Evolutionary conservation across 768 basidiomycete genomes (phyloP).

Genomic region (Suillus americanus): DNA sequence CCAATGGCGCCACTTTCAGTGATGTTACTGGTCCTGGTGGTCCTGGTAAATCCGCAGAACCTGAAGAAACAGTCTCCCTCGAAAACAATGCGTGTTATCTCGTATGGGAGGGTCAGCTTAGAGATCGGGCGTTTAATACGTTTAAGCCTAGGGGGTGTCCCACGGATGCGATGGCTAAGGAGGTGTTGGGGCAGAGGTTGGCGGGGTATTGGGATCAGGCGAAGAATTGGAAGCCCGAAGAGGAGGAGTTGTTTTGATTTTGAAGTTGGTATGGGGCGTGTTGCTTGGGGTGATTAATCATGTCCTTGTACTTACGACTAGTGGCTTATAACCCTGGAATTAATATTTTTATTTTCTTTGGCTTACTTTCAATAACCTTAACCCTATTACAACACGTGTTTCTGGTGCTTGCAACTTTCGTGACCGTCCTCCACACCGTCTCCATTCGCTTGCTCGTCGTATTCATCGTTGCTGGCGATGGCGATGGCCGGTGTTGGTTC

Average conservation of each 20-base stretch:
- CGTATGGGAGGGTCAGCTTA: conserved; percentile 90
- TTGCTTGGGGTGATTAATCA: not conserved
- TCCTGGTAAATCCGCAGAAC: conserved; percentile 20
- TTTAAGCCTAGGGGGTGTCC: conserved; percentile 85
- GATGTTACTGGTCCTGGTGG: conserved; percentile 33
- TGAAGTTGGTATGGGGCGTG: not conserved
- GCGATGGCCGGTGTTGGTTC: conserved; percentile 1
- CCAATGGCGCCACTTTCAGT: conserved; percentile 19
- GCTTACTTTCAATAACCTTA: conserved; percentile 4
- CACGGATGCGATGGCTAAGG: conserved; percentile 83
- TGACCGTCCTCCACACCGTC: not conserved
- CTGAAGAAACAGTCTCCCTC: conserved; percentile 45
- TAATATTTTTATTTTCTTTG: not conserved
- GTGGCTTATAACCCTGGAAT: not conserved
- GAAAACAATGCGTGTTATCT: conserved; percentile 87
- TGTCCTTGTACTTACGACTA: not conserved
- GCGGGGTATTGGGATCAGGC: conserved; percentile 94
- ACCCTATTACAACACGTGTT: conserved; percentile 10
- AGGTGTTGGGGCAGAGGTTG: conserved; percentile 79
- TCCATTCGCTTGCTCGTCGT: not conserved
- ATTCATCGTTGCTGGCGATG: conserved; percentile 5
- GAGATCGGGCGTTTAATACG: conserved; percentile 75
- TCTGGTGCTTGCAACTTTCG: conserved; percentile 5
- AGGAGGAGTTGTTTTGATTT: conserved; percentile 65
- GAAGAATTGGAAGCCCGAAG: conserved; percentile 86